Conservation (phyloP, 1,284 basidiomycete genomes). For the Ganoderma resinaceum region DNA sequence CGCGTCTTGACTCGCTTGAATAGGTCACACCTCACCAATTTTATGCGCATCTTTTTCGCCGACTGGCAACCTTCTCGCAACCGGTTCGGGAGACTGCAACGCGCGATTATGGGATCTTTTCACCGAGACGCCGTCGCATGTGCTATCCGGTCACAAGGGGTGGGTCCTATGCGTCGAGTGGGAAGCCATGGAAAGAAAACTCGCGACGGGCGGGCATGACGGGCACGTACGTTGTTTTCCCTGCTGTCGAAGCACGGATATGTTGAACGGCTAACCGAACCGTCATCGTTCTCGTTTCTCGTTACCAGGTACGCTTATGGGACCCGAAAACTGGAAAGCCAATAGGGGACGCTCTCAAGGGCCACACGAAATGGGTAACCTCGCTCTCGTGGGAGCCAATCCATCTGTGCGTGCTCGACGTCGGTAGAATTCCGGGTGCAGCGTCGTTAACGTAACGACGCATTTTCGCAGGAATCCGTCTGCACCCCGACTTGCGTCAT, state of each 20-base stretch:
- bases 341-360: conserved; percentile 85
- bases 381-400: conserved; percentile 97
- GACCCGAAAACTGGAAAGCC: conserved; percentile 89
- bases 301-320: conserved; percentile 81
- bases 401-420: conserved; percentile 68
- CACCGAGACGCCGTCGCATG: conserved; percentile 92
- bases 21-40: conserved; percentile 93
- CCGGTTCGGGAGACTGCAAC: conserved; percentile 94
- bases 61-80: conserved; percentile 89
- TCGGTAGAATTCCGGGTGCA: background rate
- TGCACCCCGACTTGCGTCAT: conserved; percentile 89
- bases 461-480: conserved; percentile 61
- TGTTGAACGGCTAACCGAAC: background rate
- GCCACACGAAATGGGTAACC: conserved; percentile 97
- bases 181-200: conserved; percentile 90
- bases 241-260: background rate
- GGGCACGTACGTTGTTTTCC: conserved; percentile 68
- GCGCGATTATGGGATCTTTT: conserved; percentile 95
- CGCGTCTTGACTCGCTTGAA: background rate
- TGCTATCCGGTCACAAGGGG: conserved; percentile 88
- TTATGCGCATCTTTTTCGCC: conserved; percentile 96
- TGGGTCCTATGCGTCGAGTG: conserved; percentile 99
- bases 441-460: conserved; percentile 13
- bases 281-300: background rate
- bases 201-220: conserved; percentile 93